Evolutionary conservation across 2,329 filamentous ascomycete genomes (phyloP), one percentile per base, ranked within the genome.

Genomic region (Alternaria metachromatica): DNA sequence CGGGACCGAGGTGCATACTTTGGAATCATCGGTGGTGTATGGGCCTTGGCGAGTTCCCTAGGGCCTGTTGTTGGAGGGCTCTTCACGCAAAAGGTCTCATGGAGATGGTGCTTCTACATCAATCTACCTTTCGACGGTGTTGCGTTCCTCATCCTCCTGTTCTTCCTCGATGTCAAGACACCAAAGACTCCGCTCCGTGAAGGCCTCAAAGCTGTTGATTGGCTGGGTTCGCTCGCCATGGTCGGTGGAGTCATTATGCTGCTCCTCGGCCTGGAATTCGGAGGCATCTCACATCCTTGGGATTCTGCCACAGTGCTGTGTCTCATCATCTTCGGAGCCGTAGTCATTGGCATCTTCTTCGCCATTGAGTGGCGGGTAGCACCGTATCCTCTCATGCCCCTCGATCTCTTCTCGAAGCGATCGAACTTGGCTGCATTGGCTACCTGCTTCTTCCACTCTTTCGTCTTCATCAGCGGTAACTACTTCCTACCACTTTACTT

Each of bases 401-500:
- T 91, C 11, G 84, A 86, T 0, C 82, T 97, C 13, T 96, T 97
- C 82, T 84, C 83, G 33, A 84, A 87, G 48, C 80, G 84, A 37
- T 90, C 88, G 28, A 94, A 92, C 76, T 74, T 91, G 28, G 88
- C 90, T 9, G 84, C 88, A 3, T 87, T 94, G 13, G 79, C 82
- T 3, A 84, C 91, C 46, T 90, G 89, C 69, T 93, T 93, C 80
- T 85, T 87, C 65, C 92, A 97, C 77, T 90, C 90, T 48, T 87
- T 90, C 69, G 88, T 91, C 67, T 95, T 95, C 83, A 93, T 95
- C 73, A 87, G 90, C 0, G 88, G 87, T 28, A 88, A 87, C 65
- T 96, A 95, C 84, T 96, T 92, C 81, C 84, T 96, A 5, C 93
- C 93, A 0, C 85, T 97, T 3, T 97, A 96, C 83, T 95, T 94